Evolutionary conservation across 768 basidiomycete genomes (phyloP), one percentile per base, ranked within the genome.

Genomic region (Scleroderma bovista): DNA sequence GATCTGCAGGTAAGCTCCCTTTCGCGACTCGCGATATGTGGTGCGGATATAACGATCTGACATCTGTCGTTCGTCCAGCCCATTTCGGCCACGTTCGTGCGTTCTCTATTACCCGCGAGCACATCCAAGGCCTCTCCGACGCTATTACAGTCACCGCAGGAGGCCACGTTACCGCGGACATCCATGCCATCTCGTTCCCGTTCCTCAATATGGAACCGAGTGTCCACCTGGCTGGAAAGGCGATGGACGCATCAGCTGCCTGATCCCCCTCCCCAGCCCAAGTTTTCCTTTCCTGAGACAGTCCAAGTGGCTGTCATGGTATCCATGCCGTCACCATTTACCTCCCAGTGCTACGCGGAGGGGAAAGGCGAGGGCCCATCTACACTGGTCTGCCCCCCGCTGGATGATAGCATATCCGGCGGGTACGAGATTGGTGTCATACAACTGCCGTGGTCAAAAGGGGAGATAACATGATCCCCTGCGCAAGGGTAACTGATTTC

Each of bases 341-440:
- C 45, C 19, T 45, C 12, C 10, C 7, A 22, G n/a, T 34, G 43
- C 6, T 19, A 24, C 26, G 16, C 26, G 12, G 16, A 36, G 13
- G 22, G 16, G 32, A 29, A 23, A 0, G 26, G 34, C 13, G 23
- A 29, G 31, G 41, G 47, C 8, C 31, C 47, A 9, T 38, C 31
- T 34, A 32, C 41, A 17, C 41, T 34, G 39, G 29, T 36, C 45
- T 33, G 43, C 32, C 39, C 26, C 6, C 15, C 1, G 55, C 17
- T 36, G 54, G 52, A 29, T 55, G 56, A 51, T 10, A 47, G 43
- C 47, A 54, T 47, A 16, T 47, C 57, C 11, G 60, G 66, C 9
- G 75, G 72, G 51, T 73, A 73, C 53, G 69, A 78, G 60, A 69
- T 80, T 46, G 78, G 78, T 11, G 64, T 76, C 31, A 48, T 67